phyloP scores from a whole-genome alignment of 108 stramenopile species.

The Poteriospumella lacustris region DNA sequence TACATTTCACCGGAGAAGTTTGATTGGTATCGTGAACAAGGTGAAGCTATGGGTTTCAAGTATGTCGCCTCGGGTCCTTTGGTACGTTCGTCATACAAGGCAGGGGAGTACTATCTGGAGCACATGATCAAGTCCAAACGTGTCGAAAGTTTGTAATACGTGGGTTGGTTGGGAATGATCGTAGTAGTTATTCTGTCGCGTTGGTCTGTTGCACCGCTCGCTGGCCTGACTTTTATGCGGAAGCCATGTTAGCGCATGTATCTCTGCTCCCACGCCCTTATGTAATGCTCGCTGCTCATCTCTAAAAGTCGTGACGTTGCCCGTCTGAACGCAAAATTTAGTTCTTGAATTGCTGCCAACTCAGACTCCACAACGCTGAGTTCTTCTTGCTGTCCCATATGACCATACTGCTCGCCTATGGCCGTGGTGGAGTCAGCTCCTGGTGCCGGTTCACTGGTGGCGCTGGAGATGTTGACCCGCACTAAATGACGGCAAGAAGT shows the following conservation, averaged over 20 bases:
- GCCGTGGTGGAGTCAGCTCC: too few species aligned
- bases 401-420: too few species aligned
- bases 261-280: neutral
- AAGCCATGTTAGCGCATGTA: too few species aligned
- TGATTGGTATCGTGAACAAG: slow-evolving; percentile 55
- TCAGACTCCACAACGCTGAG: neutral
- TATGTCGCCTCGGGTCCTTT: slow-evolving; percentile 95
- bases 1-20: slow-evolving; percentile 94
- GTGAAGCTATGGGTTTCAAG: slow-evolving; percentile 89
- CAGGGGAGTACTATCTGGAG: slow-evolving; percentile 87
- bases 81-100: slow-evolving; percentile 92
- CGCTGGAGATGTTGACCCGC: too few species aligned
- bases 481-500: too few species aligned
- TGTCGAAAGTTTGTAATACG: too few species aligned
- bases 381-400: slow-evolving; percentile 18
- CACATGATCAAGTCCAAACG: slow-evolving; percentile 68
- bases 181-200: too few species aligned
- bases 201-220: too few species aligned
- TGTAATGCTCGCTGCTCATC: slow-evolving; percentile 19
- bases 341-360: slow-evolving; percentile 14
- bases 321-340: slow-evolving; percentile 20
- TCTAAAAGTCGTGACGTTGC: slow-evolving; percentile 11
- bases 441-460: too few species aligned
- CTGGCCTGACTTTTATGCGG: too few species aligned
- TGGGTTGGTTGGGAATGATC: too few species aligned